phyloP scores from a whole-genome alignment of 1,284 basidiomycete species.

The Rhodotorula sp. region DNA sequence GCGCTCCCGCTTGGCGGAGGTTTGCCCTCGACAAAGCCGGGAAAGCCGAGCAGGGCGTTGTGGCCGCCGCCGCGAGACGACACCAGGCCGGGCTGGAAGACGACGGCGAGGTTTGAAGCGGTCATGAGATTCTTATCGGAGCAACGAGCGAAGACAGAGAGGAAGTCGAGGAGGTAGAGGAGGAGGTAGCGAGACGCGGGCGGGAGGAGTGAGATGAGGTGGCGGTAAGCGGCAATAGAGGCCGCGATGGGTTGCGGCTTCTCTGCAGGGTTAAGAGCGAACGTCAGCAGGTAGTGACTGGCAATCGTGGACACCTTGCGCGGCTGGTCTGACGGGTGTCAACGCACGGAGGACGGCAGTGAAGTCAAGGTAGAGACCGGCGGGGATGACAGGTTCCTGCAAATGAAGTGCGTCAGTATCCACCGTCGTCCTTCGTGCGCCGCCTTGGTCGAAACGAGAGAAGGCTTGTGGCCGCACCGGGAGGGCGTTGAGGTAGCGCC shows the following conservation, averaged over 20 bases:
- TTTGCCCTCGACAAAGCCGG: slow-evolving; percentile 38
- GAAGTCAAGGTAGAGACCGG: slow-evolving; percentile 84
- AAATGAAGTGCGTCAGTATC: not conserved
- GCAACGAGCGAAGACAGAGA: slow-evolving; percentile 90
- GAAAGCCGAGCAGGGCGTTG: slow-evolving; percentile 41
- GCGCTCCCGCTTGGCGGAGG: slow-evolving; percentile 16
- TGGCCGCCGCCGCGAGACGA: slow-evolving; percentile 71
- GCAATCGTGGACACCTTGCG: too few species aligned
- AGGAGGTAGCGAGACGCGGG: slow-evolving; percentile 89
- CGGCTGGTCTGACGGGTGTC: not conserved
- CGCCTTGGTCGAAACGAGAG: slow-evolving; percentile 36
- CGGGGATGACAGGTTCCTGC: slow-evolving; percentile 86
- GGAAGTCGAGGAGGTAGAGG: slow-evolving; percentile 91
- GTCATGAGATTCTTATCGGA: slow-evolving; percentile 94
- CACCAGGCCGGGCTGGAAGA: slow-evolving; percentile 89
- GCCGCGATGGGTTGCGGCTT: slow-evolving; percentile 29
- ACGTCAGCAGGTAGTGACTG: too few species aligned
- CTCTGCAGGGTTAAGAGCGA: slow-evolving; percentile 5
- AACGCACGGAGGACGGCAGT: slow-evolving; percentile 71
- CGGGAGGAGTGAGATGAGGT: slow-evolving; percentile 79
- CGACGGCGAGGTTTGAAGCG: slow-evolving; percentile 87
- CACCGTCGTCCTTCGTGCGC: not conserved
- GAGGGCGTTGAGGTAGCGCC: slow-evolving; percentile 93
- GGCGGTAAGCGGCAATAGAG: slow-evolving; percentile 73
- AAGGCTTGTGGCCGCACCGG: slow-evolving; percentile 62